Percentiles rank a stretch among this genome's conserved stretches.
phyloP scores from a whole-genome alignment of 176 grass and related monocot genomes.

The bread wheat (Triticum aestivum) region IWGSC_CS_RefSeq_v2.1 NC_057804.1:183044087-183044586 shows the following conservation, averaged over 20 bases:
- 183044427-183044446: not conserved
- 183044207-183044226: constrained; percentile 17
- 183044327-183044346: constrained; percentile 54
- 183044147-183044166: not conserved
- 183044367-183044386: not conserved
- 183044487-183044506: constrained; percentile 70
- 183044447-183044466: constrained; percentile 99
- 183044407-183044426: constrained; percentile 11
- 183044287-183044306: constrained; percentile 96
- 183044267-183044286: constrained; percentile 98
- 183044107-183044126: not conserved
- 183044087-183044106: not conserved
- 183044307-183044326: constrained; percentile 98
- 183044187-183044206: not conserved
- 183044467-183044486: constrained; percentile 84
- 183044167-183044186: not conserved
- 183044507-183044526: constrained; percentile 99
- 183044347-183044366: not conserved
- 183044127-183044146: not conserved
- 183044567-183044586: constrained; percentile 8
- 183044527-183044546: constrained; percentile 36
- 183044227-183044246: constrained; percentile 53
- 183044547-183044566: not conserved
- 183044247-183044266: constrained; percentile 84
- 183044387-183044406: not conserved